Conservation (phyloP, 202 grass and related monocot species). For the Schoenoplectus tabernaemontani region DNA sequence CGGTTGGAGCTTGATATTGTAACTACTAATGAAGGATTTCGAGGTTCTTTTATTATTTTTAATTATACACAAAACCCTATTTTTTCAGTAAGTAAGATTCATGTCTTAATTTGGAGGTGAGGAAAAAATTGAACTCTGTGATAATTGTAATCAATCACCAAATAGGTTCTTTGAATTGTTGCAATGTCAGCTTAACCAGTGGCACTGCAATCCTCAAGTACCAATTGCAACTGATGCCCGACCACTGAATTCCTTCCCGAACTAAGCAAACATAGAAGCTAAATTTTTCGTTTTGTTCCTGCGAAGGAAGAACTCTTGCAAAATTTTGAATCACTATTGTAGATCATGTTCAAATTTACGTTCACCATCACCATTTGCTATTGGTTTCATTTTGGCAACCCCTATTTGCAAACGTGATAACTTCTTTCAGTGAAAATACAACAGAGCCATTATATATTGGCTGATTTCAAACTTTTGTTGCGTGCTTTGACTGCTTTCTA, state of each 20-base stretch:
- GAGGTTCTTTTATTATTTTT: conserved; percentile 37
- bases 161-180: background rate
- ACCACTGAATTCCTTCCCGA: background rate
- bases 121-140: background rate
- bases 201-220: too few species aligned
- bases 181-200: background rate
- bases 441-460: background rate
- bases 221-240: background rate
- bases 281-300: background rate
- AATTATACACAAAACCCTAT: background rate
- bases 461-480: too few species aligned
- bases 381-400: too few species aligned
- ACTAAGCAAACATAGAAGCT: background rate
- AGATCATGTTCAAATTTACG: background rate
- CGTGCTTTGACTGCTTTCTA: background rate
- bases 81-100: background rate
- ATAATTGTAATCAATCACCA: background rate
- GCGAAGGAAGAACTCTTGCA: too few species aligned
- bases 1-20: conserved; percentile 89
- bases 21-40: conserved; percentile 54
- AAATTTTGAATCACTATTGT: background rate
- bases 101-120: background rate
- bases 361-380: too few species aligned
- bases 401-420: background rate
- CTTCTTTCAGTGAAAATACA: background rate